Evolutionary conservation across 768 basidiomycete genomes (phyloP).

Genomic region (Leucocoprinus sp.): DNA sequence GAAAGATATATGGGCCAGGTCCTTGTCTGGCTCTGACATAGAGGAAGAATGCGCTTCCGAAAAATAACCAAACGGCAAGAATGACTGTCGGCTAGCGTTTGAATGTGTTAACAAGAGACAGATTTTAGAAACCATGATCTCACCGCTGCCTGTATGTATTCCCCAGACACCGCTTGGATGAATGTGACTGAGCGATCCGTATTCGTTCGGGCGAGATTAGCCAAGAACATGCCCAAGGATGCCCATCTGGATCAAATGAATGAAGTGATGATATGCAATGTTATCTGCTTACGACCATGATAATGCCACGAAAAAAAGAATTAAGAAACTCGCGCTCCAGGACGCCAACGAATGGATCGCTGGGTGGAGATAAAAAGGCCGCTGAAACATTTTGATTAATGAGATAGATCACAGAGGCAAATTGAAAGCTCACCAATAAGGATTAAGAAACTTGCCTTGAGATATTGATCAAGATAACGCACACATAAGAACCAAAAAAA

Average conservation of each 20-base stretch:
- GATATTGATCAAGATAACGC: neutral
- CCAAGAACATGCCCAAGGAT: constrained; percentile 56
- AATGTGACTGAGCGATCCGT: constrained; percentile 30
- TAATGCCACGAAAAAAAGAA: constrained; percentile 37
- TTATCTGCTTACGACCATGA: constrained; percentile 45
- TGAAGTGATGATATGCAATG: constrained; percentile 18
- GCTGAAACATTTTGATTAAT: constrained; percentile 25
- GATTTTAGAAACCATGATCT: constrained; percentile 10
- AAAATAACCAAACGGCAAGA: constrained; percentile 52
- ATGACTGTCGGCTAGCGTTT: constrained; percentile 45
- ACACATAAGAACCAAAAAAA: neutral
- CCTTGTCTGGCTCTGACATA: constrained; percentile 53
- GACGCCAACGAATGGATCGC: constrained; percentile 59
- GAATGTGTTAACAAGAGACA: neutral
- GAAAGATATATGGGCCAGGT: constrained; percentile 55
- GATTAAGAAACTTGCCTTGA: constrained; percentile 56
- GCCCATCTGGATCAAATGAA: constrained; percentile 40
- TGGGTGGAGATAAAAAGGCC: constrained; percentile 57
- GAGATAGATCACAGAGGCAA: neutral
- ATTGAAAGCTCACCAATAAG: constrained; percentile 40
- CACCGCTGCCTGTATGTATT: constrained; percentile 46
- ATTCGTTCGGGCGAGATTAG: constrained; percentile 44
- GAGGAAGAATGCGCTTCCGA: constrained; percentile 48
- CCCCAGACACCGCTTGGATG: constrained; percentile 35
- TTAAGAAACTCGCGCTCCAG: constrained; percentile 56